Conservation (phyloP, 164 flowering plant species). For the Stephania yunnanensis region DNA sequence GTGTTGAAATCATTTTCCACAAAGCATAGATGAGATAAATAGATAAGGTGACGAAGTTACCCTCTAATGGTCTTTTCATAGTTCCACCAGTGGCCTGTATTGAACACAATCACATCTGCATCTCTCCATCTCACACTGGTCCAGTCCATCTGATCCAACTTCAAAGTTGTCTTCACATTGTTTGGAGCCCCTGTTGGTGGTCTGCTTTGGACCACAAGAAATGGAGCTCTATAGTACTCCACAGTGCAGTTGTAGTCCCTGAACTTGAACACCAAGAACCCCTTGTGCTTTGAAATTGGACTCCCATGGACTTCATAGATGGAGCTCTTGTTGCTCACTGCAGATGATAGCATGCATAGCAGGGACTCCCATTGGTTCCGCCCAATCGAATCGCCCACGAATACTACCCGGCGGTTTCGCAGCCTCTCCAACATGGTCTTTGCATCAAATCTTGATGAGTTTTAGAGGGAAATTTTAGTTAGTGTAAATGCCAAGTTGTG, state of each 20-base stretch:
- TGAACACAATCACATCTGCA: conserved; percentile 83
- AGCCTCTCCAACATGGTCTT: conserved; percentile 71
- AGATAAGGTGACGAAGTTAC: conserved; percentile 30
- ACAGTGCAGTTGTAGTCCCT: conserved; percentile 81
- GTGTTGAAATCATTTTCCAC: background rate
- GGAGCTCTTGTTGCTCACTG: conserved; percentile 44
- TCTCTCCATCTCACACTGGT: conserved; percentile 61
- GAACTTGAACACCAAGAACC: conserved; percentile 78
- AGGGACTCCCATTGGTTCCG: conserved; percentile 99
- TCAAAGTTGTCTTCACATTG: conserved; percentile 51
- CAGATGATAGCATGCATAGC: conserved; percentile 91
- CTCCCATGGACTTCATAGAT: conserved; percentile 90
- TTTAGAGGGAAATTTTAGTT: background rate
- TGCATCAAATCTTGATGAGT: conserved; percentile 55
- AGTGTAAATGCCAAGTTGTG: background rate
- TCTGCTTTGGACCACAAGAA: conserved; percentile 75
- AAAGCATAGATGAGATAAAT: background rate
- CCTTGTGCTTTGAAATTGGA: conserved; percentile 95
- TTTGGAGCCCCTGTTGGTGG: conserved; percentile 50
- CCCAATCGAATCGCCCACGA: conserved; percentile 97
- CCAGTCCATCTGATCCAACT: conserved; percentile 91
- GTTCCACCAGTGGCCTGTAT: conserved; percentile 99
- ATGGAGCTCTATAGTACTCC: conserved; percentile 96
- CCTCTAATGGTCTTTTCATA: conserved; percentile 83
- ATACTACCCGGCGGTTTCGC: conserved; percentile 63